Base-by-base conservation (phyloP, 2,329 filamentous ascomycete genomes). In the Harringtonia lauricola region DNA sequence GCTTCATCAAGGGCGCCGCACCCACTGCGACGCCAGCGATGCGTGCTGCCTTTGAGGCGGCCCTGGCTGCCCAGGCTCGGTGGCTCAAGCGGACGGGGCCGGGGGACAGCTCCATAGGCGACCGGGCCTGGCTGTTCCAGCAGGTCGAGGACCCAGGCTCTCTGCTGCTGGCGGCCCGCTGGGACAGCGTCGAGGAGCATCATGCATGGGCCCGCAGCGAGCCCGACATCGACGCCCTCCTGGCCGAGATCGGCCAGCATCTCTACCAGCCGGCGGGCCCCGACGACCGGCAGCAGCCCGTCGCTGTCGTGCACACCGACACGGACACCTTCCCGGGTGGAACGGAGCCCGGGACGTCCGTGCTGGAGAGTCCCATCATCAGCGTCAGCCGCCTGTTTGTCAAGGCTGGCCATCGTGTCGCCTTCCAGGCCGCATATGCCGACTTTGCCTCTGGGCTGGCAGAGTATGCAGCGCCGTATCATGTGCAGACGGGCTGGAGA, bases 161-260 rank as follows among this genome's bases (percentile, higher is more conserved):
- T 24, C 46, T 67, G n/a, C n/a, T n/a, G 49, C 58, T 72, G 49
- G 65, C 64, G 5, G 64, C 68, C 17, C 59, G 63, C 12, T 72
- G 69, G 70, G 57, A 62, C 43, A 66, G 63, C 0, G 58, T 60
- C 18, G 60, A 58, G 14, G 61, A 60, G 6, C 67, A 72, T 45
- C 48, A 46, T 38, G 49, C 60, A 40, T 74, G 70, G 68, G 38
- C 41, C 12, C 14, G 28, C 28, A 43, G 28, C 9, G 36, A 38
- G 17, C 41, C 41, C 18, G 28, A 43, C 28, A 8, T 15, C 12
- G 41, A 14, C 7, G 29, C 35, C 3, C n/a, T 44, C 21, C 22
- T 44, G 43, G 22, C n/a, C 13, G 37, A 24, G 4, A 31, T 44
- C 22, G 33, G 43, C 10, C 18, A 29, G 31, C 22, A 41, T 33